Evolutionary conservation across 2,329 filamentous ascomycete species (phyloP).

Genomic region (Trichocomaceae sp.): DNA sequence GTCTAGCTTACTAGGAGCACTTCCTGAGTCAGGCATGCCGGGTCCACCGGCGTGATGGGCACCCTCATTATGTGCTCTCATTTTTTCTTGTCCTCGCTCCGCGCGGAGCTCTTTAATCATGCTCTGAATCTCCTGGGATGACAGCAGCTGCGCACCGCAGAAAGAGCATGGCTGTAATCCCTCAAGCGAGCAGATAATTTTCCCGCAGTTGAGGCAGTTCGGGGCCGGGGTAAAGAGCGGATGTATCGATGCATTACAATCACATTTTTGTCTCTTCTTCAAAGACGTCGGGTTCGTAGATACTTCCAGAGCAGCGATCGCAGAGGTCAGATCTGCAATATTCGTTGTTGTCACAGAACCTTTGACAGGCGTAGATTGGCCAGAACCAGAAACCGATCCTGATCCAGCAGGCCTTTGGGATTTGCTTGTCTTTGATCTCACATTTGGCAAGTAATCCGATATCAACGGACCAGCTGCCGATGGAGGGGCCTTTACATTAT

Average conservation of each 20-base stretch:
- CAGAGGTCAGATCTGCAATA: slow-evolving; percentile 57
- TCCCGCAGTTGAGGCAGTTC: slow-evolving; percentile 87
- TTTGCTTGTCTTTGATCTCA: slow-evolving; percentile 52
- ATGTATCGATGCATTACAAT: slow-evolving; percentile 81
- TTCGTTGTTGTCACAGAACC: slow-evolving; percentile 41
- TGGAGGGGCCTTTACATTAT: slow-evolving; percentile 47
- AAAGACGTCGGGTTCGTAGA: slow-evolving; percentile 74
- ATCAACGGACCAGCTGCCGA: slow-evolving; percentile 73
- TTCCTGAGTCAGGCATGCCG: slow-evolving; percentile 23
- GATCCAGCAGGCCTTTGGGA: slow-evolving; percentile 30
- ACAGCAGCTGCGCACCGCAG: slow-evolving; percentile 69
- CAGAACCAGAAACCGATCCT: slow-evolving; percentile 24
- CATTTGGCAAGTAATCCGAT: slow-evolving; percentile 61
- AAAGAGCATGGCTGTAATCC: slow-evolving; percentile 91
- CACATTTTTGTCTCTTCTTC: slow-evolving; percentile 63
- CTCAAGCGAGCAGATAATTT: slow-evolving; percentile 91
- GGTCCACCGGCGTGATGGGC: slow-evolving; percentile 33
- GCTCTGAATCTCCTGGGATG: slow-evolving; percentile 64
- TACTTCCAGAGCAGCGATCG: slow-evolving; percentile 84
- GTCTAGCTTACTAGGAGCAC: slow-evolving; percentile 50
- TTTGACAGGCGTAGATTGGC: slow-evolving; percentile 58
- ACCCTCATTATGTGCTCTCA: slow-evolving; percentile 66
- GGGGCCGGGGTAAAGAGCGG: slow-evolving; percentile 84
- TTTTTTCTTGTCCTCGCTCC: slow-evolving; percentile 79
- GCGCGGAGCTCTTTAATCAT: slow-evolving; percentile 80